A percentile compares a stretch with the other conserved stretches of the same genome.
phyloP scores from a whole-genome alignment of 2,329 filamentous ascomycete species.

The Ophiostoma angusticollis region DNA sequence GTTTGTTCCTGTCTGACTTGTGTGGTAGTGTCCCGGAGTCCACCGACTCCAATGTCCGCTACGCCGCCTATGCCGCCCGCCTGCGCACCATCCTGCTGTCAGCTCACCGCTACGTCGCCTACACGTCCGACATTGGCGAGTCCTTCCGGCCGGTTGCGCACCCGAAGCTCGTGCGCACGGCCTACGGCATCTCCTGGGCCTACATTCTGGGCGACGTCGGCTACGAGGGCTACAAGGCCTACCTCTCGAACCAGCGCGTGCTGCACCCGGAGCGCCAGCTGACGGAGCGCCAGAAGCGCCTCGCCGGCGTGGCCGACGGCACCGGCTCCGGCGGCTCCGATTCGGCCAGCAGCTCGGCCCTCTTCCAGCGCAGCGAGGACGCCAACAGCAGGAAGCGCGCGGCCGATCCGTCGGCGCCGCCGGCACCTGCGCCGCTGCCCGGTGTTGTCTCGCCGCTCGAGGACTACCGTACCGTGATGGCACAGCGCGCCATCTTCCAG shows the following conservation, averaged over 20 bases:
- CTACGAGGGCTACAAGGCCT: constrained; percentile 92
- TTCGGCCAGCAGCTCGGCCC: neutral
- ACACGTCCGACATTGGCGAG: constrained; percentile 93
- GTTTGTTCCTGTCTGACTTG: neutral
- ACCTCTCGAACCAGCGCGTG: constrained; percentile 68
- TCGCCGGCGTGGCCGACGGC: constrained; percentile 29
- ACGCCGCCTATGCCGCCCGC: constrained; percentile 82
- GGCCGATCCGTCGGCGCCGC: neutral
- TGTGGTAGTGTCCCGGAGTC: constrained; percentile 55
- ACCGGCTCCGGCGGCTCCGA: no score
- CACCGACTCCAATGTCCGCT: constrained; percentile 75
- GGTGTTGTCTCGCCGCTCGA: constrained; percentile 57
- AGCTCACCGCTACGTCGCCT: constrained; percentile 91
- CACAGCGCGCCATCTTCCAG: constrained; percentile 83
- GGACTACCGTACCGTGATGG: constrained; percentile 84
- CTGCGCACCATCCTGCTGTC: constrained; percentile 77
- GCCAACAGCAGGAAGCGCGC: neutral
- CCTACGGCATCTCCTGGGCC: constrained; percentile 85
- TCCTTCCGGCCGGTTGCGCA: constrained; percentile 90
- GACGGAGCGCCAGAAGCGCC: constrained; percentile 34
- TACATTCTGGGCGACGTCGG: constrained; percentile 84
- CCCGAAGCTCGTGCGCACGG: constrained; percentile 63
- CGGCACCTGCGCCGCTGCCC: constrained; percentile 20
- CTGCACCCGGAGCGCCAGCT: constrained; percentile 54
- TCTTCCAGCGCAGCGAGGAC: neutral